Conservation (phyloP, 2,329 filamentous ascomycete genomes). For the Xylaria sp. region DNA sequence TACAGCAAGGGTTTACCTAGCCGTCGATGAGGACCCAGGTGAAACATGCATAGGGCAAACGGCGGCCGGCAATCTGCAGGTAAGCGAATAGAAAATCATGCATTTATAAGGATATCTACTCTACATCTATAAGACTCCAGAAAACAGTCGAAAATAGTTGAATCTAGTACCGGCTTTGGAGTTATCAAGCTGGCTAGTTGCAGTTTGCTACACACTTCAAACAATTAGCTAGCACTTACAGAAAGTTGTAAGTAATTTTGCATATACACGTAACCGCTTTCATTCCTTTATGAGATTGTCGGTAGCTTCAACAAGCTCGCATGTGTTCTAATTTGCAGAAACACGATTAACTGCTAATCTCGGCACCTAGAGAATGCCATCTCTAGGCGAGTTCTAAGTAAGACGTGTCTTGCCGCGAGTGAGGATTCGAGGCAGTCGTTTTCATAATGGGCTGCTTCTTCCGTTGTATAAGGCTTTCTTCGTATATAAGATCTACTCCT, state of each 20-base stretch:
- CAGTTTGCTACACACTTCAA: neutral
- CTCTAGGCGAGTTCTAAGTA: neutral
- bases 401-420: neutral
- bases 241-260: neutral
- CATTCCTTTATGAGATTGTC: neutral
- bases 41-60: neutral
- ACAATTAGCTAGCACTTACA: neutral
- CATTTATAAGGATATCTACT: neutral
- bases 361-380: neutral
- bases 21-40: neutral
- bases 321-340: neutral
- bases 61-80: neutral
- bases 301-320: neutral
- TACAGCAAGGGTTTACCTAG: neutral
- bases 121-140: neutral
- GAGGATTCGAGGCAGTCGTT: neutral
- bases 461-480: neutral
- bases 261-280: neutral
- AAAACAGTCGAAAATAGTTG: neutral
- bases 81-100: slow-evolving; percentile 3
- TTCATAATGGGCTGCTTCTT: neutral
- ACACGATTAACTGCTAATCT: neutral
- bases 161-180: neutral
- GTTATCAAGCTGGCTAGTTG: neutral
- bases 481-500: neutral